These are phyloP conservation scores for Debaryomyces coudertii DNA, from an alignment of 1,139 yeast genomes.

Conservation along the genomic window DNA sequence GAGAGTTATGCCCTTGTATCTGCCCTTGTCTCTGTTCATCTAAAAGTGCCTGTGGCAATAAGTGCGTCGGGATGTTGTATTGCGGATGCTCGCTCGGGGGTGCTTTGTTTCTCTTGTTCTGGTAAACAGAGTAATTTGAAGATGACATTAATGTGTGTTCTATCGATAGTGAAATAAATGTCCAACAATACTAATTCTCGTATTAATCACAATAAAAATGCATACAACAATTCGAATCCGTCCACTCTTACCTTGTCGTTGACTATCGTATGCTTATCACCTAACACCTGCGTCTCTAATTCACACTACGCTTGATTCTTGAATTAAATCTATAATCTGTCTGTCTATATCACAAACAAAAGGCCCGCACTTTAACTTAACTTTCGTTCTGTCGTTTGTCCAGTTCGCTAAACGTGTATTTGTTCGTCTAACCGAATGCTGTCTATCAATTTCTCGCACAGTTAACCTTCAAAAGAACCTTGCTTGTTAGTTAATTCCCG, in stretches of 20 bases:
- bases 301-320: neutral
- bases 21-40: slow-evolving; percentile 15
- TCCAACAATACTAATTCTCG: neutral
- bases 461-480: neutral
- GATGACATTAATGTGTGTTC: neutral
- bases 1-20: slow-evolving; percentile 2
- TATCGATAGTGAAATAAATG: neutral
- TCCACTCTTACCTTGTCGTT: neutral
- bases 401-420: neutral
- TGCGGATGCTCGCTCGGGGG: slow-evolving; percentile 5
- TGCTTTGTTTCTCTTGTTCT: slow-evolving; percentile 1
- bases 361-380: neutral
- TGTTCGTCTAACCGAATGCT: neutral
- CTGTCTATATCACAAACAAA: neutral
- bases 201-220: neutral
- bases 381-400: neutral
- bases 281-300: neutral
- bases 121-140: slow-evolving; percentile 2
- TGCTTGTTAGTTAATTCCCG: slow-evolving; percentile 4
- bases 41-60: slow-evolving; percentile 37
- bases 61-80: slow-evolving; percentile 35
- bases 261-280: neutral
- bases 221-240: neutral
- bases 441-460: neutral
- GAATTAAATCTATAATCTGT: neutral